Evolutionary conservation across 805 yeast genomes (phyloP), one percentile per base, ranked within the genome.

Genomic region (Tetrapisispora nanseiensis): DNA sequence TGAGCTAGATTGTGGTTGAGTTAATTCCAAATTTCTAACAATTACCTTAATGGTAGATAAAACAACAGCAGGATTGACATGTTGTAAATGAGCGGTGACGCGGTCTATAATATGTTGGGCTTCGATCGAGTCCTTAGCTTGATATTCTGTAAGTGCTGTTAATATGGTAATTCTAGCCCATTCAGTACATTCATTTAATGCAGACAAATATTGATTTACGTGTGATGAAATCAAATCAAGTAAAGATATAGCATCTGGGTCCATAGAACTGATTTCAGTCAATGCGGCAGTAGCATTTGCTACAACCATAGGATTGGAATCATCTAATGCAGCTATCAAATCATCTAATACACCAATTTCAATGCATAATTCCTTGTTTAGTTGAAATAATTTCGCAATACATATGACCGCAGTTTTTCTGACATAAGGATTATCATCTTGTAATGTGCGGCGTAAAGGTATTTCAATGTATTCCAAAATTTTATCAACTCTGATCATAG

Each of bases 351-450:
- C 89, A 5, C 96, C 97, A 54, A 82, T 80, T 56, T 90, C 96
- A 33, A 86, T 61, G 56, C 96, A 86, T 63, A 85, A 70, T 39
- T 76, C 75, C 21, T 89, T 77, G 55, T 84, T 82, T 56, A 90
- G 68, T 55, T 90, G 97, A 58, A 83, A 92, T 57, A 92, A 68
- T 65, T 92, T 92, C 33, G 97, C 97, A 39, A 92, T 97, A 63
- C 97, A 86, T 33, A 92, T 82, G 4, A 95, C 97, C 0, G 98
- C 98, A 1, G 98, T 92, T 56, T 94, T 92, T 48, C 99, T 74
- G 39, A 92, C 99, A 59, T 92, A 92, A 1, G 99, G 97, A 59
- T 89, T 89, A 56, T 89, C 97, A 65, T 92, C 98, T 45, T 70
- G 72, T 52, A 92, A 68, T 1, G 97, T 89, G 53, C 84, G 74